Evolutionary conservation across 129 eudicot species (phyloP).

Genomic region (Escallonia herrerae): DNA sequence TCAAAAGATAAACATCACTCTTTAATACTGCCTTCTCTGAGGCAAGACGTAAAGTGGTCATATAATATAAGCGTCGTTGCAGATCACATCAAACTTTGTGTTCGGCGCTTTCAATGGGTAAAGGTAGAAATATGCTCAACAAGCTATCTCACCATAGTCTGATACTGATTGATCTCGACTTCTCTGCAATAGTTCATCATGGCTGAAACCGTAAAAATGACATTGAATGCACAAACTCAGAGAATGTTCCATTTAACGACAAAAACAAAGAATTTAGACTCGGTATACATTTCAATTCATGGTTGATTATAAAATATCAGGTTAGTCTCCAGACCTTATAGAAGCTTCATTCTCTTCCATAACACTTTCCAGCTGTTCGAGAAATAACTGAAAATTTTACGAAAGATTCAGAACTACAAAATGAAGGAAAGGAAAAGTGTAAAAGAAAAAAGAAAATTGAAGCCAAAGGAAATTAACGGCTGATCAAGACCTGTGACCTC

Average conservation of each 20-base stretch:
- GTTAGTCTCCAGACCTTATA: slow-evolving; percentile 42
- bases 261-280: neutral
- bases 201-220: slow-evolving; percentile 42
- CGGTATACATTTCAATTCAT: slow-evolving; percentile 4
- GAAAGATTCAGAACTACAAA: slow-evolving; percentile 1
- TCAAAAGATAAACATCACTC: slow-evolving; percentile 29
- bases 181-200: slow-evolving; percentile 71
- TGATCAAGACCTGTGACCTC: too few species aligned
- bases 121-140: too few species aligned
- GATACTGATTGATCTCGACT: slow-evolving; percentile 87
- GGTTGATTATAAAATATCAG: neutral
- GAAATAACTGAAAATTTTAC: slow-evolving; percentile 54
- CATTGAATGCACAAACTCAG: neutral
- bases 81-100: neutral
- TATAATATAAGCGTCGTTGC: too few species aligned
- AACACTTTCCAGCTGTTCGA: slow-evolving; percentile 91
- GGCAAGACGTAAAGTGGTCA: too few species aligned
- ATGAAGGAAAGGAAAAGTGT: slow-evolving; percentile 5
- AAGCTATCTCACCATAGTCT: slow-evolving; percentile 60
- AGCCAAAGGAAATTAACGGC: neutral
- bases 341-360: slow-evolving; percentile 58
- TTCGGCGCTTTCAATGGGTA: neutral
- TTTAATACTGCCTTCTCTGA: too few species aligned
- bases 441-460: slow-evolving; percentile 1
- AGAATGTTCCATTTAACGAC: neutral